Evolutionary conservation across 2,329 filamentous ascomycete genomes (phyloP).

Genomic region (Exophiala xenobiotica): DNA sequence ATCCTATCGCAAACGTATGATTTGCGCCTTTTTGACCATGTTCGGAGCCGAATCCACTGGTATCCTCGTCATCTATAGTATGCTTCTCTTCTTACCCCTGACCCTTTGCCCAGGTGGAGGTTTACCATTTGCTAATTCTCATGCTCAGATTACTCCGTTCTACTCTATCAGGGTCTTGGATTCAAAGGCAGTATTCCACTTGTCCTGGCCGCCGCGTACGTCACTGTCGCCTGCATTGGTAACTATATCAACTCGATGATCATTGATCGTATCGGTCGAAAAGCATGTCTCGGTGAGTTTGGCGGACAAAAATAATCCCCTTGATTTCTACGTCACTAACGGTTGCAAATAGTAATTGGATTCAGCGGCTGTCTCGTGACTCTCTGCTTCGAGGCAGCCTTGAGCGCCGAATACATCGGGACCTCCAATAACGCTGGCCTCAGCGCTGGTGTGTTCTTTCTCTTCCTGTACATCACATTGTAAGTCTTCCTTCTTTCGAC

Average conservation of each 20-base stretch:
- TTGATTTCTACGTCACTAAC: not conserved
- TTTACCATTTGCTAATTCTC: not conserved
- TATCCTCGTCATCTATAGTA: conserved; percentile 31
- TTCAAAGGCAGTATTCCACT: not conserved
- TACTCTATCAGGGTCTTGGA: conserved; percentile 5
- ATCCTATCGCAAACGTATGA: conserved; percentile 7
- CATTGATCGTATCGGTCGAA: conserved; percentile 1
- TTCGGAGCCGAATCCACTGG: not conserved
- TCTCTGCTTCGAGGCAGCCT: conserved; percentile 8
- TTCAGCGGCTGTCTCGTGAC: not conserved
- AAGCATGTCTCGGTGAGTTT: not conserved
- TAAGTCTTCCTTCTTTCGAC: not conserved
- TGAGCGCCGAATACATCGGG: conserved; percentile 6
- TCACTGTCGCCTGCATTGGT: not conserved
- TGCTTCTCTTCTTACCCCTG: no score
- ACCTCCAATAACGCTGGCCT: conserved; percentile 11
- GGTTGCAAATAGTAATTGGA: not conserved
- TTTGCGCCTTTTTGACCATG: conserved; percentile 6
- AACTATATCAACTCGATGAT: conserved; percentile 2
- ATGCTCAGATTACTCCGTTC: conserved; percentile 3
- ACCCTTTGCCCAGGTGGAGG: not conserved
- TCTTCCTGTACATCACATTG: conserved; percentile 13
- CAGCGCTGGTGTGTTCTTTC: conserved; percentile 15
- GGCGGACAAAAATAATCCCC: not conserved
- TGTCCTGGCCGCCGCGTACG: conserved; percentile 1